Conservation (phyloP, 352 stramenopile genomes). For the Phytophthora boehmeriae region DNA sequence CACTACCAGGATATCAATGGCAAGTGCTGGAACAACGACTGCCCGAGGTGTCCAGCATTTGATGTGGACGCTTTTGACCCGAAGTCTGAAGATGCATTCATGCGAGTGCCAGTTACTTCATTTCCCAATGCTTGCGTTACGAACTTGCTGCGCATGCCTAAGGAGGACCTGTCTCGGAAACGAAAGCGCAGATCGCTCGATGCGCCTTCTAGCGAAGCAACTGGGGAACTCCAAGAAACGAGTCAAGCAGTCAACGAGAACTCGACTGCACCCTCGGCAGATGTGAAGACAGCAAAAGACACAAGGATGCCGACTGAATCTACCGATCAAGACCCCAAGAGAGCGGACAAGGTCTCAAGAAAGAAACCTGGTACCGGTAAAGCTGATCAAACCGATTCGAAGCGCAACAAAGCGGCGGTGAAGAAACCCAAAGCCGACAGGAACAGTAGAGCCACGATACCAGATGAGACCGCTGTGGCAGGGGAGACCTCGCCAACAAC, state of each 20-base stretch:
- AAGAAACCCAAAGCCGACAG: slow-evolving; percentile 35
- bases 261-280: slow-evolving; percentile 12
- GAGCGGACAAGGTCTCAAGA: slow-evolving; percentile 42
- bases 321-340: slow-evolving; percentile 37
- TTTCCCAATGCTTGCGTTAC: slow-evolving; percentile 63
- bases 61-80: slow-evolving; percentile 62
- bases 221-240: background rate
- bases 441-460: slow-evolving; percentile 7
- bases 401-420: slow-evolving; percentile 18
- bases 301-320: slow-evolving; percentile 30
- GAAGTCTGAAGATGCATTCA: slow-evolving; percentile 44
- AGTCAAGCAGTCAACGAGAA: slow-evolving; percentile 13
- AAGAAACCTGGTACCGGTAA: slow-evolving; percentile 33
- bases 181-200: slow-evolving; percentile 51
- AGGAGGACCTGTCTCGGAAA: slow-evolving; percentile 54
- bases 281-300: slow-evolving; percentile 47
- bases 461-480: slow-evolving; percentile 12
- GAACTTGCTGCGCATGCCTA: slow-evolving; percentile 45
- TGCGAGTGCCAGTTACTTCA: slow-evolving; percentile 58
- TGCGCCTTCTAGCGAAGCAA: background rate
- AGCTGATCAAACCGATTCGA: slow-evolving; percentile 14
- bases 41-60: slow-evolving; percentile 72
- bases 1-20: slow-evolving; percentile 56
- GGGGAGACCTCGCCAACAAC: slow-evolving; percentile 19
- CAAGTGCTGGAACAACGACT: slow-evolving; percentile 79